phyloP scores from a whole-genome alignment of 768 basidiomycete genomes.

The Suillus hirtellus region DNA sequence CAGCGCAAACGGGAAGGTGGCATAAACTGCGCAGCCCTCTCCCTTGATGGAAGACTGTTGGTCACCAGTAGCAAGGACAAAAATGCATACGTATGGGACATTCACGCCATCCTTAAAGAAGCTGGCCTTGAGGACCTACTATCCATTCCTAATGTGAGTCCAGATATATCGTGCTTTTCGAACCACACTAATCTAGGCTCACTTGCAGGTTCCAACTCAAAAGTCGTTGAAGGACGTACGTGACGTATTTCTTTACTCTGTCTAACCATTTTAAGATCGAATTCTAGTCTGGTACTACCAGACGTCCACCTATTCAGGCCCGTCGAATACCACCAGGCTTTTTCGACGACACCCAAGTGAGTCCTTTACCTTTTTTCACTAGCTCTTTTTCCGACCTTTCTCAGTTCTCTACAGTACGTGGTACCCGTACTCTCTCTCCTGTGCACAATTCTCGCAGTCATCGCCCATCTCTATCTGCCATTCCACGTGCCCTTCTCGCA shows the following conservation, averaged over 20 bases:
- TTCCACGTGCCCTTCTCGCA: not conserved
- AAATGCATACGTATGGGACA: not conserved
- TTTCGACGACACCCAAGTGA: not conserved
- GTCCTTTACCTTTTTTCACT: not conserved
- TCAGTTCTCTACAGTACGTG: not conserved
- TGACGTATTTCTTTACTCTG: not conserved
- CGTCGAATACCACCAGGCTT: not conserved
- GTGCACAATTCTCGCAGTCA: not conserved
- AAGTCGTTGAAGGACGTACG: not conserved
- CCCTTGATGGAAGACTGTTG: not conserved
- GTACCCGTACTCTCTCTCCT: not conserved
- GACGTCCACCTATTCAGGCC: not conserved
- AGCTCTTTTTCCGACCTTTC: not conserved
- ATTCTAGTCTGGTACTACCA: not conserved
- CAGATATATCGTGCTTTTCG: not conserved
- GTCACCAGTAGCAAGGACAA: not conserved
- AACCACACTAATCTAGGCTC: not conserved
- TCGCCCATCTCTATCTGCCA: not conserved
- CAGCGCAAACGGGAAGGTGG: not conserved
- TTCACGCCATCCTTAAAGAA: not conserved
- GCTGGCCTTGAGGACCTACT: not conserved
- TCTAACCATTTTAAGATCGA: not conserved
- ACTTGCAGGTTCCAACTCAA: not conserved
- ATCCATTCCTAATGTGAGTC: not conserved
- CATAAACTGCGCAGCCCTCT: not conserved